Evolutionary conservation across 345 rosid genomes (phyloP).

Genomic region (Melaleuca alternifolia): DNA sequence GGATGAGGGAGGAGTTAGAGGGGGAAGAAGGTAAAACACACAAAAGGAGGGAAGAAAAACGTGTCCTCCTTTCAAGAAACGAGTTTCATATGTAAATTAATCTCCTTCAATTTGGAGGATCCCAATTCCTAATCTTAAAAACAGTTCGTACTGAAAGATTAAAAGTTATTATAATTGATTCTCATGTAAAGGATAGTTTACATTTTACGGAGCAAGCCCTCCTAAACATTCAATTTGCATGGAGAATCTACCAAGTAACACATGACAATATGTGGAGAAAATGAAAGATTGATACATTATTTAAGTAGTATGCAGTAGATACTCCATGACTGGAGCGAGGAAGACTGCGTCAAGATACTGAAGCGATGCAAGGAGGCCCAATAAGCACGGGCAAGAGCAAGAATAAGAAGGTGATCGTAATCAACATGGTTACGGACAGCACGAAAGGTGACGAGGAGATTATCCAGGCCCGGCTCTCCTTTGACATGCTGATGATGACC

Average conservation of each 20-base stretch:
- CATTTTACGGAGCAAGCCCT: too few species aligned
- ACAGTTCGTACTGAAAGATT: too few species aligned
- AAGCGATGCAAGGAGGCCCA: background rate
- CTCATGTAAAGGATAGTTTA: too few species aligned
- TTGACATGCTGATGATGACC: conserved; percentile 10
- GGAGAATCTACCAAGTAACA: too few species aligned
- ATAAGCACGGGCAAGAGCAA: background rate
- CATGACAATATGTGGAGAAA: too few species aligned
- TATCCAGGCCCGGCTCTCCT: background rate
- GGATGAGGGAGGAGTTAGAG: background rate
- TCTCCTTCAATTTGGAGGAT: background rate
- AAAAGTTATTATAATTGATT: background rate
- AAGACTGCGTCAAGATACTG: background rate
- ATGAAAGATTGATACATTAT: background rate
- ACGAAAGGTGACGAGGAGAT: background rate
- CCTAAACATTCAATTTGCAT: too few species aligned
- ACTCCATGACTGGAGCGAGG: background rate
- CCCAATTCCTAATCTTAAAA: background rate
- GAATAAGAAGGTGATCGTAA: background rate
- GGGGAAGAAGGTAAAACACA: background rate
- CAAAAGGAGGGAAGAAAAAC: background rate
- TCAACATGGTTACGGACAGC: background rate
- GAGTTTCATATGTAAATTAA: background rate
- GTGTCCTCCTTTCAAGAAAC: background rate
- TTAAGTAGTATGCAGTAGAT: background rate